These are phyloP conservation scores for Astrephomene gubernaculifera DNA, from an alignment of 139 green algal genomes.

Conservation along the genomic window DNA sequence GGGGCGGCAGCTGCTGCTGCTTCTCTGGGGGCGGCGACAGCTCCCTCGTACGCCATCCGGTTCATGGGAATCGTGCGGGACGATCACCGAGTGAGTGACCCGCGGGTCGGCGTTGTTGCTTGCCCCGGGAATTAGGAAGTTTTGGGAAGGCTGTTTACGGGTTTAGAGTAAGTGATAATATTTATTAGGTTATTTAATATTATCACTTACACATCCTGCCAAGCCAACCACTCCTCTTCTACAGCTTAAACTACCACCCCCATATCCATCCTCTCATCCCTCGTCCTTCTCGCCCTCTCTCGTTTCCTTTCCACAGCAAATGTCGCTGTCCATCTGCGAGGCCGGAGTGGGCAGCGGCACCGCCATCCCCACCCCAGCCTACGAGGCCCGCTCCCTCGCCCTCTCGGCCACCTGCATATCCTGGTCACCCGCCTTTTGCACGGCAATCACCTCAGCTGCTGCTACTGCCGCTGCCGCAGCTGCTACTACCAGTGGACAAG, in stretches of 20 bases:
- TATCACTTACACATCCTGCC: too few species aligned
- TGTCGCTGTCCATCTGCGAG: not conserved
- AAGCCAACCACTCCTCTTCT: not conserved
- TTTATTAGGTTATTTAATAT: too few species aligned
- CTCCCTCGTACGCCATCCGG: not conserved
- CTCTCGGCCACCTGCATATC: not conserved
- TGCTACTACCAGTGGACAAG: too few species aligned
- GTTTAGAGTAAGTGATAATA: too few species aligned
- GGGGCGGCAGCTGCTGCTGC: too few species aligned
- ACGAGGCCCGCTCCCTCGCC: slow-evolving; percentile 21
- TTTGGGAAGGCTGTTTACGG: too few species aligned
- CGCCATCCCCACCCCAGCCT: not conserved
- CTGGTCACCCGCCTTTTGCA: slow-evolving; percentile 3
- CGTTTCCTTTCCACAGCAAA: not conserved
- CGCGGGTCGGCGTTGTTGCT: too few species aligned
- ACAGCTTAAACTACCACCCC: not conserved
- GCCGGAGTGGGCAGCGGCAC: not conserved
- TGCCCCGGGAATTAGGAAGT: too few species aligned
- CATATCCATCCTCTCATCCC: not conserved
- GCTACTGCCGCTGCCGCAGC: not conserved
- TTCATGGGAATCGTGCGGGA: not conserved
- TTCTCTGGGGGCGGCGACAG: not conserved
- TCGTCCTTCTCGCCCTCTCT: not conserved
- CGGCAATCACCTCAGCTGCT: not conserved
- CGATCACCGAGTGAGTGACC: slow-evolving; percentile 23